Evolutionary conservation across 1,284 basidiomycete genomes (phyloP).

Genomic region (Neonothopanus nambi): DNA sequence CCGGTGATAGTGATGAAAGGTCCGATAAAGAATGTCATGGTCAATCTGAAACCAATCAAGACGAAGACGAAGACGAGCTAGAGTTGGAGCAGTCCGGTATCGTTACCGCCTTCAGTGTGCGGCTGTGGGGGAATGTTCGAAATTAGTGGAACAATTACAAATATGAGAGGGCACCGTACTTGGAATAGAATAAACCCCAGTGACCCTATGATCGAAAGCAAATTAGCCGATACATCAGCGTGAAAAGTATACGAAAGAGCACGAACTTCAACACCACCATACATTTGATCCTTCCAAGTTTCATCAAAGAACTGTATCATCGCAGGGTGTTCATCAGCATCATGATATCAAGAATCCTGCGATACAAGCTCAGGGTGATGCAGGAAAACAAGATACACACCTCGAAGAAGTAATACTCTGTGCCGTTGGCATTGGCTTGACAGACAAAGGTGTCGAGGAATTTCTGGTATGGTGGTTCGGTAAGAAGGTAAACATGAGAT

Average conservation of each 20-base stretch:
- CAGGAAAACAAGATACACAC: constrained; percentile 24
- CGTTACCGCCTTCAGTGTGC: constrained; percentile 18
- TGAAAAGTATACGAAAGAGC: constrained; percentile 19
- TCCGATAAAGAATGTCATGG: no score
- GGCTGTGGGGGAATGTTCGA: constrained; percentile 4
- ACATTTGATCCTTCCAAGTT: constrained; percentile 55
- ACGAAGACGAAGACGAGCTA: no score
- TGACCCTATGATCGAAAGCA: constrained; percentile 35
- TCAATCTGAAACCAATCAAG: no score
- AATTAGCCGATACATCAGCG: constrained; percentile 23
- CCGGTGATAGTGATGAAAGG: no score
- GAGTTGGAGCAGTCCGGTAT: constrained; percentile 14
- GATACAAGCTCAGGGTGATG: neutral
- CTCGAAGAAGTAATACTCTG: constrained; percentile 69
- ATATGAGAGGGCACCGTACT: constrained; percentile 36
- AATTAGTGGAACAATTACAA: neutral
- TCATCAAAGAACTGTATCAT: constrained; percentile 65
- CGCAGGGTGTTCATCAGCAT: constrained; percentile 22
- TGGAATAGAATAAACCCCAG: constrained; percentile 66
- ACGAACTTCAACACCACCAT: constrained; percentile 68
- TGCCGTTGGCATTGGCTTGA: constrained; percentile 66
- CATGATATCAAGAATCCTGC: constrained; percentile 14
- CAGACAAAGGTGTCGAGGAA: constrained; percentile 78
- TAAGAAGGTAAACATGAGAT: neutral
- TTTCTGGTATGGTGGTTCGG: constrained; percentile 25